Conservation (phyloP, 1,284 basidiomycete species). For the Phlebopus sp. region DNA sequence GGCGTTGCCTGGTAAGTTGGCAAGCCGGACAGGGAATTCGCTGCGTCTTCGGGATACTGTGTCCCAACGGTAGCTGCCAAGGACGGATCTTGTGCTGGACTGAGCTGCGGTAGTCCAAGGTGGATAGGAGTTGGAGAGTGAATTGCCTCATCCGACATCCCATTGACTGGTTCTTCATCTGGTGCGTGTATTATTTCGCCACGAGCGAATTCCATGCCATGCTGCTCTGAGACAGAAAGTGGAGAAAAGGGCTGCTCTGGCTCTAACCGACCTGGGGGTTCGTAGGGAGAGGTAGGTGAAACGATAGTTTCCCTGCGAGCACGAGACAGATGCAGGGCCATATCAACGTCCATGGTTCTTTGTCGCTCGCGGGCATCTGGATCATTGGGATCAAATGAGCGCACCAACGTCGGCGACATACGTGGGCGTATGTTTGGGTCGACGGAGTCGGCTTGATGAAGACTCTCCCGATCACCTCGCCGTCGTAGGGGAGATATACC, state of each 20-base stretch:
- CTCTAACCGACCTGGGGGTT: constrained; percentile 12
- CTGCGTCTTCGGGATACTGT: constrained; percentile 29
- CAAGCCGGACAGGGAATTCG: constrained; percentile 43
- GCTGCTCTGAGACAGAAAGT: constrained; percentile 46
- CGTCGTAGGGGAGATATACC: constrained; percentile 39
- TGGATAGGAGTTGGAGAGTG: constrained; percentile 24
- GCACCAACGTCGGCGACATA: constrained; percentile 60
- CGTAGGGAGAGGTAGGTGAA: constrained; percentile 29
- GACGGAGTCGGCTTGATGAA: constrained; percentile 41
- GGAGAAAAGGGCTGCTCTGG: constrained; percentile 31
- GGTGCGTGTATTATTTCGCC: constrained; percentile 30
- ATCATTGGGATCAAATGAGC: constrained; percentile 65
- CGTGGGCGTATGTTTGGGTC: constrained; percentile 45
- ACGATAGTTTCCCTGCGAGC: constrained; percentile 67
- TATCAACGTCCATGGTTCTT: constrained; percentile 82
- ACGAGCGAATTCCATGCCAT: constrained; percentile 43
- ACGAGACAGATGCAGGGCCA: constrained; percentile 78
- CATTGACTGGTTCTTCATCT: constrained; percentile 22
- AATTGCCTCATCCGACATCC: constrained; percentile 15
- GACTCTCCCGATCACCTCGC: constrained; percentile 38
- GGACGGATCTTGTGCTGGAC: constrained; percentile 46
- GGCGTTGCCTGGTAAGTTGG: constrained; percentile 62
- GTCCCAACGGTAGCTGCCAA: constrained; percentile 38
- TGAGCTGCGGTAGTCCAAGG: constrained; percentile 37
- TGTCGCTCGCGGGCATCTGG: constrained; percentile 73